Conservation (phyloP, 1,284 basidiomycete species). For the Sutorius eximius region DNA sequence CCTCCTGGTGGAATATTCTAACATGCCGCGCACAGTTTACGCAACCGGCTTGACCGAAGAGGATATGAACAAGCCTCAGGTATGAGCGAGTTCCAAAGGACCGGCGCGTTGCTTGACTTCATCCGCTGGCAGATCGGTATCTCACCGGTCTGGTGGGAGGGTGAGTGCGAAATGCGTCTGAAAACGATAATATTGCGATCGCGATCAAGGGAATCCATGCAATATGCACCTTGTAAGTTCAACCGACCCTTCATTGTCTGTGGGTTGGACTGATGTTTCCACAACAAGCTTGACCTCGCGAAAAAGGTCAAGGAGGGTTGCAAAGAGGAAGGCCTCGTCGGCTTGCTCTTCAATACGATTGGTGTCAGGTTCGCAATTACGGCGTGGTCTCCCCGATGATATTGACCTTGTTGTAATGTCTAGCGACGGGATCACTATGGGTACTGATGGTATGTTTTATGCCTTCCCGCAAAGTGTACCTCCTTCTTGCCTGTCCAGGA, state of each 20-base stretch:
- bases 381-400: neutral
- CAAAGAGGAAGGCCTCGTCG: constrained; percentile 71
- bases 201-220: constrained; percentile 71
- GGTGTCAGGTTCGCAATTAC: constrained; percentile 63
- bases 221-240: constrained; percentile 69
- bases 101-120: constrained; percentile 3
- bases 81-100: constrained; percentile 27
- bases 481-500: constrained; percentile 42
- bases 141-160: constrained; percentile 87
- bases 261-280: constrained; percentile 8
- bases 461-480: neutral
- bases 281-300: constrained; percentile 68
- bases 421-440: constrained; percentile 83
- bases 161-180: constrained; percentile 39
- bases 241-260: neutral
- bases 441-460: constrained; percentile 62
- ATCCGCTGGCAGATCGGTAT: constrained; percentile 70
- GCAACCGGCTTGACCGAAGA: constrained; percentile 74
- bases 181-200: constrained; percentile 5
- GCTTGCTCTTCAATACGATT: constrained; percentile 78
- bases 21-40: constrained; percentile 52
- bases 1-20: neutral
- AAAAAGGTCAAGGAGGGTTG: constrained; percentile 76
- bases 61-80: constrained; percentile 83
- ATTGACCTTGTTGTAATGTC: neutral